Evolutionary conservation across 345 rosid genomes (phyloP).

Genomic region (Populus ilicifolia): DNA sequence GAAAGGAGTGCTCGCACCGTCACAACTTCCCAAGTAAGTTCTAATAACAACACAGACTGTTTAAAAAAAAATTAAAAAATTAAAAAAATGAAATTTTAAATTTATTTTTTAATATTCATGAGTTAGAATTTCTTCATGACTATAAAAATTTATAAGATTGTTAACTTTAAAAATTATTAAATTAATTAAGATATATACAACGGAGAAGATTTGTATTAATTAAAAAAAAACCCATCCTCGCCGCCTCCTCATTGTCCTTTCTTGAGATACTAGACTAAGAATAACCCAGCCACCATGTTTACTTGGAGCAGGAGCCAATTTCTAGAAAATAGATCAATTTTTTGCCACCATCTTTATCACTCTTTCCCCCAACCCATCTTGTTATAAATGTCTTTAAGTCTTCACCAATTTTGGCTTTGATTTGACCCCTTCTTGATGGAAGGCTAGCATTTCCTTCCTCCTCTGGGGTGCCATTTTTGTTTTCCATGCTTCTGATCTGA

Average conservation of each 20-base stretch:
- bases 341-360: background rate
- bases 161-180: too few relatives aligned
- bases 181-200: too few relatives aligned
- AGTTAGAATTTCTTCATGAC: too few relatives aligned
- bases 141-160: too few relatives aligned
- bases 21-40: background rate
- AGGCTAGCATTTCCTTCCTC: background rate
- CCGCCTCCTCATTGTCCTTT: background rate
- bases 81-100: background rate
- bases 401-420: background rate
- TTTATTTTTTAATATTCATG: too few relatives aligned
- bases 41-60: background rate
- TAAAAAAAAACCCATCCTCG: too few relatives aligned
- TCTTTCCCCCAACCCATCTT: background rate
- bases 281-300: background rate
- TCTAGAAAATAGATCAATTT: background rate
- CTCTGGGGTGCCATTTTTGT: background rate
- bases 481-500: background rate
- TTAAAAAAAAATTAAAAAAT: background rate
- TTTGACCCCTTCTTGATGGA: constrained; percentile 10
- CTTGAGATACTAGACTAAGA: background rate
- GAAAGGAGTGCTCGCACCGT: background rate
- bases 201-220: too few relatives aligned
- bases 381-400: background rate
- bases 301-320: background rate